Evolutionary conservation across 768 basidiomycete species (phyloP), one percentile per base, ranked within the genome.

Genomic region (Kwoniella botswanensis): DNA sequence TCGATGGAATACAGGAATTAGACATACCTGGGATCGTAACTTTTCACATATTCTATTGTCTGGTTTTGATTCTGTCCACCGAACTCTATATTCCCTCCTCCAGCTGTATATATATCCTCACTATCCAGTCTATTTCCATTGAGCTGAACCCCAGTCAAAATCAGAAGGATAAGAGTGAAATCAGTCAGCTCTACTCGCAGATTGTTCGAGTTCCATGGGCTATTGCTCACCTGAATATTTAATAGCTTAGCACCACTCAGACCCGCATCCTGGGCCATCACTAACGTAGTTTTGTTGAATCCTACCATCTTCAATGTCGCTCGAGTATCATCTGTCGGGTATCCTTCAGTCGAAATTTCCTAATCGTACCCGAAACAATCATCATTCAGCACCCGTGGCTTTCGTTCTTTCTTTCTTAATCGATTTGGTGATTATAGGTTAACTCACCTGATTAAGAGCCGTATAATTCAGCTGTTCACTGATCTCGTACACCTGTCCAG

Each of bases 51-150:
- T 85, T 93, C 91, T 65, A 94, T 86, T 50, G 93, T 74, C 81
- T 94, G 93, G 75, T 87, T 85, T 2, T 88, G 84, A 72, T 91
- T 93, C 21, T 86, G 76, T 11, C 92, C 93, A 4, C 93, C 93
- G 86, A 94, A 90, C 83, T 93, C 92, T 65, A 94, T 92, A 76
- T 92, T 93, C 24, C 87, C 92, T 0, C 90, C 91, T 7, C 91
- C 91, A 24, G 59, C 71, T 0, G 86, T 87, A 1, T 89, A 87
- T 52, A 78, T 78, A 42, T 61, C 68, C 17, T 86, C 74, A 7
- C 86, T 88, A 26, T 87, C 87, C 18, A 83, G 83, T 68, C 92
- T 88, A 5, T 89, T 88, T 15, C 93, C 92, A 76, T 93, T 88
- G 71, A 94, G 88, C 92, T 93, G 71, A 26, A 18, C 6, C 50